Base-by-base conservation (phyloP, 2,329 filamentous ascomycete species). In the Grosmannia serpens region DNA sequence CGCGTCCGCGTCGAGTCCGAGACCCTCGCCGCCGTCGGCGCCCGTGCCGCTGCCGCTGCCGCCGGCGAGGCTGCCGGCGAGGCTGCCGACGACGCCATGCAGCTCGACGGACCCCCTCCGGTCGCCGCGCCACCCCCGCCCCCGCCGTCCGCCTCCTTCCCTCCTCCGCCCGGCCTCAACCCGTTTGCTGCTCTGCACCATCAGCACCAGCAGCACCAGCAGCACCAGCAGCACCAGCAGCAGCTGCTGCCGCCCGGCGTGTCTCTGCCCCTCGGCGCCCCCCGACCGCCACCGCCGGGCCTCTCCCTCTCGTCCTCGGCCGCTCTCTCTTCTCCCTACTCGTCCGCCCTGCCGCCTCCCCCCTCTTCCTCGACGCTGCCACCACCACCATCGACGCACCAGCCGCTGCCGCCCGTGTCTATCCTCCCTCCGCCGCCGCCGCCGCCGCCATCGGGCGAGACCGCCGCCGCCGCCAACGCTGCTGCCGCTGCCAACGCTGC, bases 1-100 rank as follows among this genome's bases (percentile, higher is more conserved):
- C 87, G 85, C 63, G 80, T 99, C 58, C 91, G 91, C 64, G 87
- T 96, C 56, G 92, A 96, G 73, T 94, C 90, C 5, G 92, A 99
- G 73, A 61, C 57, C 53, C 62, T 64, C 15, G 61, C 58, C n/a
- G 62, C 61, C n/a, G 63, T 62, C 1, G 63, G 63, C 7, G 60
- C 62, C 24, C 47, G 58, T 3, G 62, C 60, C 3, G 60, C 60
- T 10, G 59, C 62, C 0, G 60, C 62, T 0, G 59, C 59, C 1
- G 59, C 46, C 35, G 51, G 24, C 22, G 61, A 64, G 24, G 52
- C 56, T n/a, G n/a, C 60, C 2, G 60, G 52, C 2, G 59, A 46
- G 4, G 49, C 51, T 3, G 41, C 46, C 35, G 51, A 33, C 22
- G 61, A 64, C 27, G 52, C 56, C 29, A 64, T 64, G 62, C 55